Conservation (phyloP, 148 eudicot genomes). For the Polygonum maritimum region DNA sequence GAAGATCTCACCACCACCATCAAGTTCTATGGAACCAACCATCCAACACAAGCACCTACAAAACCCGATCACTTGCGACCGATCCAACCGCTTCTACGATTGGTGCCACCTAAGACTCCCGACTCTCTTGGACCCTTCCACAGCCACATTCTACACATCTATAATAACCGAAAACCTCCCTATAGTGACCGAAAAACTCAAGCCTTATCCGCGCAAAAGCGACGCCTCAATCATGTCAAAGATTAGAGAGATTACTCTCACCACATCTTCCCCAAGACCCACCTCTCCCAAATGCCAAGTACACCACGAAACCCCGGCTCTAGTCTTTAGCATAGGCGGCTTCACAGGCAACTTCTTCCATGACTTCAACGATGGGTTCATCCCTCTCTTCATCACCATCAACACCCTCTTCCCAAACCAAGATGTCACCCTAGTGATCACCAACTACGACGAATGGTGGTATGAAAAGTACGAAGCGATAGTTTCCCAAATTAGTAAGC, state of each 20-base stretch:
- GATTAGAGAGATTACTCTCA: constrained; percentile 38
- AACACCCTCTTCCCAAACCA: constrained; percentile 25
- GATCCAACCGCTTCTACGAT: constrained; percentile 32
- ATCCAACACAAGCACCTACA: background rate
- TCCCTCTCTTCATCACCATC: constrained; percentile 47
- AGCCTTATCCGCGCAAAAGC: constrained; percentile 57
- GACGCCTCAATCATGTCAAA: constrained; percentile 34
- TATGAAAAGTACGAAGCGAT: constrained; percentile 37
- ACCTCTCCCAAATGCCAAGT: constrained; percentile 19
- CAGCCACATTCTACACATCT: constrained; percentile 22
- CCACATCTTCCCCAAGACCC: constrained; percentile 17
- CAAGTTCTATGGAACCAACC: background rate
- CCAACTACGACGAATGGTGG: constrained; percentile 46
- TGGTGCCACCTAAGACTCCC: constrained; percentile 38
- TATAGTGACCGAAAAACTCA: constrained; percentile 23
- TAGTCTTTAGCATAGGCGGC: constrained; percentile 39
- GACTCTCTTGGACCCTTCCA: constrained; percentile 25
- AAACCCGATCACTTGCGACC: constrained; percentile 32
- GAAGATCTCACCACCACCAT: background rate
- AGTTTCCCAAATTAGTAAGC: constrained; percentile 23
- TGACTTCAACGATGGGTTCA: constrained; percentile 51
- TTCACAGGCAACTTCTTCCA: constrained; percentile 48
- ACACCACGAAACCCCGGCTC: constrained; percentile 37
- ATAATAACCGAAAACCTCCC: background rate
- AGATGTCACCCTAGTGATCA: constrained; percentile 38